Base-by-base conservation (phyloP, 202 grass and related monocot genomes). In the Setaria viridis region DNA sequence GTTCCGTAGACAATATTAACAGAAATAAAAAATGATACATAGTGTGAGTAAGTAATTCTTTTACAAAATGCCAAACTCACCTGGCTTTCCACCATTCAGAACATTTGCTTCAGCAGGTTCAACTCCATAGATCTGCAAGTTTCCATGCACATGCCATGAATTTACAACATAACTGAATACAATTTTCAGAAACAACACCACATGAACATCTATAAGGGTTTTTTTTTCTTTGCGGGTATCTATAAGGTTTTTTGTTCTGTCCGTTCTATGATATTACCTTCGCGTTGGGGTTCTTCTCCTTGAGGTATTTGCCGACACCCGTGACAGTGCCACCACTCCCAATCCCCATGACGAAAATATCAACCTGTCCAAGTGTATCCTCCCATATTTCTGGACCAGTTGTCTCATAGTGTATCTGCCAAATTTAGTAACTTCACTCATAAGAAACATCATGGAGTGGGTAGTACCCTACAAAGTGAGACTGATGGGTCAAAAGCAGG, bases 341-440 rank as follows among this genome's bases (percentile, higher is more conserved):
- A 1, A 98, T 95, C 35, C 88, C 95, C 95, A 95, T 94, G 15
- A 92, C 93, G 4, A 98, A 95, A 58, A 98, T 98, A 67, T 95
- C 96, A 12, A 98, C 93, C 74, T 95, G 87, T 21, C 91, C 91
- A 41, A 94, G 82, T 54, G 90, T 94, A 72, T 95, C 96, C 25
- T 95, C 90, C 91, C 96, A 98, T 65, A 95, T 95, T 80, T 98
- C 96, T 10, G 96, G 96, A 56, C 93, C 88, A 41, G 96, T 95
- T 16, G 96, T 95, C 67, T 95, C 93, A 80, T 84, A 95, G 67
- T 99, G 96, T 63, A 92, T 32, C 93, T 95, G 58, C 11, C 4
- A 74, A 74, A 48, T 43, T 75, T 33, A 7, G 35, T 74, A 50
- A 82, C 4, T 11, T 72, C 41, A 51, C 11, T n/a, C 14, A 2